phyloP scores from a whole-genome alignment of 176 grass and related monocot species.

The Tuctoria greenei region DNA sequence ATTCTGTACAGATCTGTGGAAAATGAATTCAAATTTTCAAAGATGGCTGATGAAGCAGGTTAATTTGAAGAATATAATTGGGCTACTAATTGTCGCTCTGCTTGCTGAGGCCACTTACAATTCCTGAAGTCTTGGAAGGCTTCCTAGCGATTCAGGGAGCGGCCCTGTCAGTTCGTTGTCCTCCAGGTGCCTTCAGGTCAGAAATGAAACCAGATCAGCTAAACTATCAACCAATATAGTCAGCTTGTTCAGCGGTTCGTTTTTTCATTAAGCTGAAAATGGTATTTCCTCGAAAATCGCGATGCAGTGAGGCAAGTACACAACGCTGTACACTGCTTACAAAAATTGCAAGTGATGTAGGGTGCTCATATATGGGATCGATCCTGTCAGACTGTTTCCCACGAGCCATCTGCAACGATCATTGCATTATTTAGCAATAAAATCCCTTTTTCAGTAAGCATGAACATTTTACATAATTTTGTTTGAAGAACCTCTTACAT shows the following conservation, averaged over 20 bases:
- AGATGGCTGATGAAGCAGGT: not conserved
- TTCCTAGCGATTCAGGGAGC: constrained; percentile 57
- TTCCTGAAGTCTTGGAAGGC: constrained; percentile 51
- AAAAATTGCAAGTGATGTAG: constrained; percentile 58
- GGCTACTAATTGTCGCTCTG: not conserved
- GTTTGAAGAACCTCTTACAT: constrained; percentile 52
- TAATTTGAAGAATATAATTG: not conserved
- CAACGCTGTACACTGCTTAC: constrained; percentile 44
- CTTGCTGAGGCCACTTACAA: constrained; percentile 46
- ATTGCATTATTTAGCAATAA: not conserved
- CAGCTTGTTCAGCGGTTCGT: not conserved
- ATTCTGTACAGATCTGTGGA: constrained; percentile 67
- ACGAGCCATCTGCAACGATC: constrained; percentile 67
- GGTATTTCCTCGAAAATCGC: not conserved
- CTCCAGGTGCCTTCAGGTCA: constrained; percentile 71
- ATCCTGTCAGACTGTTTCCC: constrained; percentile 60
- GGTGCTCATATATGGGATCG: constrained; percentile 59
- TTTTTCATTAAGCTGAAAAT: not conserved
- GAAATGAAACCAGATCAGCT: constrained; percentile 6
- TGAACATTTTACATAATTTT: not conserved
- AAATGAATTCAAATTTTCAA: not conserved
- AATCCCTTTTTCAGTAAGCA: not conserved
- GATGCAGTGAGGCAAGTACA: not conserved
- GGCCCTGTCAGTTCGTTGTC: constrained; percentile 58
- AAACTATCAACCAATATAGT: not conserved